Percentiles rank a stretch among this genome's conserved stretches.
These are phyloP conservation scores for Liquidambar formosana DNA, from an alignment of 164 flowering plant species.

Conservation along the genomic window DNA sequence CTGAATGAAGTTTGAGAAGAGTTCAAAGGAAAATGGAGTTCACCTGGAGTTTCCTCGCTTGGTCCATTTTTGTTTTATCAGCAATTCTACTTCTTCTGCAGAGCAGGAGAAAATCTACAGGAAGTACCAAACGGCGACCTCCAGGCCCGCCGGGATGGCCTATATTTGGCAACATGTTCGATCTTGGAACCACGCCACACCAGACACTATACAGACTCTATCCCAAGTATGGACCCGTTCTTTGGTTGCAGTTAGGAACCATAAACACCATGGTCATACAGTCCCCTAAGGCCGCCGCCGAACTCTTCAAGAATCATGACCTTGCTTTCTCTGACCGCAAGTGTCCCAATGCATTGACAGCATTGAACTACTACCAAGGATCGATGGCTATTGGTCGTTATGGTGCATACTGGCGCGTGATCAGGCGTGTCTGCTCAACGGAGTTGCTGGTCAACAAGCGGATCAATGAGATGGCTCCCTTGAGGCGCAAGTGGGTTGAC, in stretches of 20 bases:
- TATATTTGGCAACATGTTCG: conserved; percentile 11
- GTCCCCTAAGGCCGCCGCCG: conserved; percentile 22
- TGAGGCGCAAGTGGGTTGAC: conserved; percentile 2
- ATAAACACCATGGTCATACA: conserved; percentile 20
- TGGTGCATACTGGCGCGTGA: conserved; percentile 25
- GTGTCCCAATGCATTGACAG: conserved; percentile 12
- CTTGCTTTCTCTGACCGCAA: conserved; percentile 14
- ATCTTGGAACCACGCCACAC: conserved; percentile 22
- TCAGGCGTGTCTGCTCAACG: neutral
- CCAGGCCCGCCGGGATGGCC: conserved; percentile 1
- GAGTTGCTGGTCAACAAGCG: conserved; percentile 22
- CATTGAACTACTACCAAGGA: conserved; percentile 4
- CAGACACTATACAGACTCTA: conserved; percentile 8
- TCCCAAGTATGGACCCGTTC: conserved; percentile 19
- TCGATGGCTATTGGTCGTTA: conserved; percentile 10
- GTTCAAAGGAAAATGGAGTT: neutral
- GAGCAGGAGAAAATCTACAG: neutral
- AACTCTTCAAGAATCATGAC: conserved; percentile 30
- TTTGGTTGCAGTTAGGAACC: conserved; percentile 19
- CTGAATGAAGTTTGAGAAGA: too few relatives aligned
- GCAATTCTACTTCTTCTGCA: neutral
- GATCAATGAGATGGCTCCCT: conserved; percentile 12
- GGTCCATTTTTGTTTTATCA: neutral
- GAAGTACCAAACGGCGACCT: neutral
- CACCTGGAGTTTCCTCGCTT: neutral